Evolutionary conservation across 495 filamentous ascomycete genomes (phyloP), one percentile per base, ranked within the genome.

Genomic region (Poronia punctata): DNA sequence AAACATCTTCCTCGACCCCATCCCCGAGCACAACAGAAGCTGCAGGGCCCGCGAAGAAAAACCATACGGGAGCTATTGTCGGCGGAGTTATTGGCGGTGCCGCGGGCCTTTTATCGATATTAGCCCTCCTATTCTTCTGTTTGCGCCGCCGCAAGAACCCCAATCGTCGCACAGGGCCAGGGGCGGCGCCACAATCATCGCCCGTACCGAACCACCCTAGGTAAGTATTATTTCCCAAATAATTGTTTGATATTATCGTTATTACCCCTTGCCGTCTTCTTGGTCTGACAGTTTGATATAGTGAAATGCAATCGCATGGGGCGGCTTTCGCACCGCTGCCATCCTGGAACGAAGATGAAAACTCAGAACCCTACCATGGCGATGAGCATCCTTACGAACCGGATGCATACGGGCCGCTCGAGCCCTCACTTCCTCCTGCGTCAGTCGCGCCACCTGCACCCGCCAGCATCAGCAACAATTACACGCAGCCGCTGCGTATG

Each of bases 11-110:
- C 18, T 38, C n/a, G n/a, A 53, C 36, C 16, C 38, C 24, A 28
- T 25, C 15, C 12, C 35, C 46, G 4, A 28, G 41, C 7, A 36
- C 45, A 0, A 35, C 33, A 29, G 35, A 31, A 23, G 41, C 30
- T 17, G 28, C 46, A 8, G 25, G 45, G 2, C 49, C 45, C 12
- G 23, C 49, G n/a, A 23, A 42, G 12, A 40, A 35, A 23, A 55
- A 42, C 35, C 54, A 60, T 9, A 62, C 55, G 5, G 68, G 64
- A 5, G 64, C 63, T 28, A 67, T 72, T 9, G 60, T 70, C 7
- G 69, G 69, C 35, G 69, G 67, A 26, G 60, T 61, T 23, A 54
- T 69, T 19, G 54, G 58, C 23, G 66, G 66, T 17, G 57, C 61
- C 8, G 62, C 57, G 8, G 58, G 58, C 6, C 40, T 65, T 0